These are phyloP conservation scores for Podospora didyma DNA, from an alignment of 495 filamentous ascomycete genomes.

Conservation along the genomic window DNA sequence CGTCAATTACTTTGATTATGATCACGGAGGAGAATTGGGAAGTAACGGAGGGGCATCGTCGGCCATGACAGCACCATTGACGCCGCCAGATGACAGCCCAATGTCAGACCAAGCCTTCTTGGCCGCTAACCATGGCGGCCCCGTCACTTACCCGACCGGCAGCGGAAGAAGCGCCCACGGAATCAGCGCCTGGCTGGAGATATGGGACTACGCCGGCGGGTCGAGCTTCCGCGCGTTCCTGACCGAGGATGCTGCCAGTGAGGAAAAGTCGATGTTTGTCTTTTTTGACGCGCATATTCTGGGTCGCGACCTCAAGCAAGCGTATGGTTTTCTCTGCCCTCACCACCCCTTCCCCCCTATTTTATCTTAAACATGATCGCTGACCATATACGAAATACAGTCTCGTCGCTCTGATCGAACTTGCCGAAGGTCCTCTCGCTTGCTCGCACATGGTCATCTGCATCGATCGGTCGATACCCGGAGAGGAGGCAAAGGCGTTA, in stretches of 20 bases:
- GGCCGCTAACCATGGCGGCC: conserved; percentile 3
- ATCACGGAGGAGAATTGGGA: too few relatives aligned
- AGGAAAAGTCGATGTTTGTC: conserved; percentile 73
- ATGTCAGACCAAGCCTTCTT: conserved; percentile 18
- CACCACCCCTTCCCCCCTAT: too few relatives aligned
- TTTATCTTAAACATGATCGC: not conserved
- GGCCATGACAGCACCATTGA: conserved; percentile 25
- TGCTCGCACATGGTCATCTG: conserved; percentile 79
- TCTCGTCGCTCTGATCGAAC: conserved; percentile 85
- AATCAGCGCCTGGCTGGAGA: conserved; percentile 61
- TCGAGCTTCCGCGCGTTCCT: conserved; percentile 82
- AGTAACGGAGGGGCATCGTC: conserved; percentile 16
- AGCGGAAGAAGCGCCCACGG: conserved; percentile 15
- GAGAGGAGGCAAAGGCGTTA: conserved; percentile 57
- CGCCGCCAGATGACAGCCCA: conserved; percentile 39
- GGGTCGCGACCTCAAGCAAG: conserved; percentile 76
- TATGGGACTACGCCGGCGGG: conserved; percentile 86
- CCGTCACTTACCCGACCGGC: too few relatives aligned
- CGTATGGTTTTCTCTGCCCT: too few relatives aligned
- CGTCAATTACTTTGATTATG: too few relatives aligned
- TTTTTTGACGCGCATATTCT: conserved; percentile 74
- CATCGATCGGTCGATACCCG: conserved; percentile 61
- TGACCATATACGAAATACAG: conserved; percentile 41
- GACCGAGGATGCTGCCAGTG: conserved; percentile 45
- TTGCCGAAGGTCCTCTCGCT: conserved; percentile 66